A percentile compares a stretch with the other conserved stretches of the same genome.
phyloP scores from a whole-genome alignment of 371 early-diverging fungal species.

The Blyttiomyces sp. region DNA sequence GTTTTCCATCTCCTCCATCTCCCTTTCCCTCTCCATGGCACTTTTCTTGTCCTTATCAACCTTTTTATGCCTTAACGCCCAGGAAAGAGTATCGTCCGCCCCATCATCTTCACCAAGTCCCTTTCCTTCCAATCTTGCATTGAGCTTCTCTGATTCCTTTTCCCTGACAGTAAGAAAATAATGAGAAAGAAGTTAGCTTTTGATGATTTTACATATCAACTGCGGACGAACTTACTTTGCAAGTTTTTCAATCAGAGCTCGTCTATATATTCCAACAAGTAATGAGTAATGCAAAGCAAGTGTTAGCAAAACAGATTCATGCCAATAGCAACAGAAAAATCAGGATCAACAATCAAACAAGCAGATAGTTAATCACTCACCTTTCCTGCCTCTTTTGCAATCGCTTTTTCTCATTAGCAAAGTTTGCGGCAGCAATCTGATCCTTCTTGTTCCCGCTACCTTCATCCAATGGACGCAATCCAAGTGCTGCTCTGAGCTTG shows the following conservation, averaged over 20 bases:
- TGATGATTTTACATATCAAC: not conserved
- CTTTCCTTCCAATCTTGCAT: conserved; percentile 62
- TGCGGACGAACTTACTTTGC: conserved; percentile 19
- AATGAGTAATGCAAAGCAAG: not conserved
- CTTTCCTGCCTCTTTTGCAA: conserved; percentile 23
- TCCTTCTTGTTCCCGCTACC: conserved; percentile 46
- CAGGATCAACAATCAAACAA: not conserved
- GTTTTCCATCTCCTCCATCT: conserved; percentile 43
- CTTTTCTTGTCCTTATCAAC: conserved; percentile 47
- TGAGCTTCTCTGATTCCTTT: conserved; percentile 55
- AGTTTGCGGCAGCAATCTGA: conserved; percentile 66
- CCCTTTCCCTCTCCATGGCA: conserved; percentile 44
- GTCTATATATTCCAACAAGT: not conserved
- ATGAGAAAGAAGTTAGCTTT: conserved; percentile 1
- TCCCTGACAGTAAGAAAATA: conserved; percentile 36
- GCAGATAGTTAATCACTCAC: not conserved
- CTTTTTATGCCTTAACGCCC: conserved; percentile 56
- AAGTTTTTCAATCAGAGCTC: conserved; percentile 22
- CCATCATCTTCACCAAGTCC: conserved; percentile 70
- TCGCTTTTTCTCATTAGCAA: conserved; percentile 27
- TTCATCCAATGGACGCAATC: conserved; percentile 62
- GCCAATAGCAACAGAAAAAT: not conserved
- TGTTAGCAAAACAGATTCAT: not conserved
- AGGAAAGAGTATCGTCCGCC: conserved; percentile 54
- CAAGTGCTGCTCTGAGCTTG: conserved; percentile 64